phyloP scores from a whole-genome alignment of 495 filamentous ascomycete genomes.

The Xylaria grammica region DNA sequence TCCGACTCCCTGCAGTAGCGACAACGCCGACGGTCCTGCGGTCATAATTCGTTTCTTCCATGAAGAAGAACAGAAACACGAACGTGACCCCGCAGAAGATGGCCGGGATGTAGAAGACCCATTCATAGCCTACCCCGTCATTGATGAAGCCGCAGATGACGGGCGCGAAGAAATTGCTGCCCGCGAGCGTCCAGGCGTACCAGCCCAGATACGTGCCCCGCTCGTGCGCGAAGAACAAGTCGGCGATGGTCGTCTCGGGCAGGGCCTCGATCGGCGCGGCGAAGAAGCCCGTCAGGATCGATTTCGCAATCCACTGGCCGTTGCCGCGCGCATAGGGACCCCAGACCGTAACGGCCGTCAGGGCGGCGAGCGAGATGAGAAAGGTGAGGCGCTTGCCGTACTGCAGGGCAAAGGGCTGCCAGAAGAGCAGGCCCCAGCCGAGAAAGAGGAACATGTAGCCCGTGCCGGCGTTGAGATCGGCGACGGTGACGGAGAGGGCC shows the following conservation, averaged over 20 bases:
- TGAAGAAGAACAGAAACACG: slow-evolving; percentile 68
- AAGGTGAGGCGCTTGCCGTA: slow-evolving; percentile 72
- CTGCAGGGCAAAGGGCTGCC: slow-evolving; percentile 70
- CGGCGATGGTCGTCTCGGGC: slow-evolving; percentile 65
- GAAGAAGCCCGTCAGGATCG: slow-evolving; percentile 67
- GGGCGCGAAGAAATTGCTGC: slow-evolving; percentile 69
- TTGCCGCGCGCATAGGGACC: slow-evolving; percentile 53
- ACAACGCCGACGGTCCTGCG: slow-evolving; percentile 42
- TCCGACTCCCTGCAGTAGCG: slow-evolving; percentile 24
- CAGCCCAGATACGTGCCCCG: slow-evolving; percentile 68
- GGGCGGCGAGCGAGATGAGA: slow-evolving; percentile 61
- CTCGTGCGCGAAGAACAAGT: slow-evolving; percentile 72
- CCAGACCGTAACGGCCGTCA: slow-evolving; percentile 50
- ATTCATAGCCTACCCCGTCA: slow-evolving; percentile 64
- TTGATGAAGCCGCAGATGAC: slow-evolving; percentile 72
- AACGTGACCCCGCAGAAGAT: slow-evolving; percentile 62
- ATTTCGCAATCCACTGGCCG: slow-evolving; percentile 68
- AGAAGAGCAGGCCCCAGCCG: slow-evolving; percentile 69
- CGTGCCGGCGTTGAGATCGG: slow-evolving; percentile 57
- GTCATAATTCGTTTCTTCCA: slow-evolving; percentile 72
- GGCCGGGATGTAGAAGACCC: slow-evolving; percentile 70
- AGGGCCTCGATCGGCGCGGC: slow-evolving; percentile 68
- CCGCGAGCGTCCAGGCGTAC: slow-evolving; percentile 66
- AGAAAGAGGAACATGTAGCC: slow-evolving; percentile 68
- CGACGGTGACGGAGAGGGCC: slow-evolving; percentile 58